phyloP scores from a whole-genome alignment of 371 early-diverging fungal genomes.

The Mucor ambiguus region DNA sequence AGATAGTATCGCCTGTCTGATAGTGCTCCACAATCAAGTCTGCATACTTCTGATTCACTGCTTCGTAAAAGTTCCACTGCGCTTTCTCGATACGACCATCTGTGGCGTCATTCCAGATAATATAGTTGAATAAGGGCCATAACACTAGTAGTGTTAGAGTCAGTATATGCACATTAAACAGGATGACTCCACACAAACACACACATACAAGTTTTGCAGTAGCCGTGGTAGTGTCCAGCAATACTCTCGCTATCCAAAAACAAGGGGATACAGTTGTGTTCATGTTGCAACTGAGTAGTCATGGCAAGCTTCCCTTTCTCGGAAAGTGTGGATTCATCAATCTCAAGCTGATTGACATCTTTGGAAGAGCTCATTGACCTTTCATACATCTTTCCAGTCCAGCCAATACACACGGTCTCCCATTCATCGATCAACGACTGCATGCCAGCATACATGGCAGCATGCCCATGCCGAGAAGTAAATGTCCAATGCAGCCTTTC shows the following conservation, averaged over 20 bases:
- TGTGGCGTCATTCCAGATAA: constrained; percentile 80
- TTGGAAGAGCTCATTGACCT: constrained; percentile 9
- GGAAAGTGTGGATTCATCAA: constrained; percentile 18
- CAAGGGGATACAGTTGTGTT: constrained; percentile 72
- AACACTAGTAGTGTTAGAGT: constrained; percentile 55
- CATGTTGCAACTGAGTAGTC: constrained; percentile 41
- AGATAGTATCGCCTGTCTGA: constrained; percentile 87
- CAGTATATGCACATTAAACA: not conserved
- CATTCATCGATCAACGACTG: constrained; percentile 52
- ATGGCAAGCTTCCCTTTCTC: constrained; percentile 45
- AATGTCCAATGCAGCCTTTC: constrained; percentile 39
- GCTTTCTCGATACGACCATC: constrained; percentile 65
- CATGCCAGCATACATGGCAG: constrained; percentile 79
- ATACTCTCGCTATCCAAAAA: constrained; percentile 75
- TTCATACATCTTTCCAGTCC: constrained; percentile 58
- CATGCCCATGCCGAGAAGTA: constrained; percentile 65
- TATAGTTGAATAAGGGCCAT: constrained; percentile 98
- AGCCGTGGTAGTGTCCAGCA: constrained; percentile 85
- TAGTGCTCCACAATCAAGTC: constrained; percentile 72
- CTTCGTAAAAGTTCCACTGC: constrained; percentile 84
- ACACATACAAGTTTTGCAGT: constrained; percentile 81
- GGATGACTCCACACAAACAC: not conserved
- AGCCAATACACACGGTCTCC: constrained; percentile 69
- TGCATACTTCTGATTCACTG: constrained; percentile 86
- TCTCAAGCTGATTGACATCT: constrained; percentile 38